A percentile compares a stretch with the other conserved stretches of the same genome.
Conservation (phyloP, 352 stramenopile species). For the Phytophthora chlamydospora region DNA sequence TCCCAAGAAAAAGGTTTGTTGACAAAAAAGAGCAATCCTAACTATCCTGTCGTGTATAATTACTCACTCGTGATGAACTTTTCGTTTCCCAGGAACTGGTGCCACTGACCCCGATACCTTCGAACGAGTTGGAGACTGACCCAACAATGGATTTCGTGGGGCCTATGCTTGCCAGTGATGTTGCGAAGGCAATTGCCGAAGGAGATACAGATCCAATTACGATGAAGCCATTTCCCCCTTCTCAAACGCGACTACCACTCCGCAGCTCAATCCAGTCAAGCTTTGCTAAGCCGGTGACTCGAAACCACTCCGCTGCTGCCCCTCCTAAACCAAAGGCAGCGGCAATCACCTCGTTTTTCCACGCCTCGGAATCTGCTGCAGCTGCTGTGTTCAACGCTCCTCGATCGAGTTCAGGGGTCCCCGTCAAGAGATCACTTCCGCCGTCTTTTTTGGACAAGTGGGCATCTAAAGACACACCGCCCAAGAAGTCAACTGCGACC, state of each 20-base stretch:
- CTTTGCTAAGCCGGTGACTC: background rate
- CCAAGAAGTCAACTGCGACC: background rate
- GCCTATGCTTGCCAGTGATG: constrained; percentile 47
- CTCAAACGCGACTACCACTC: background rate
- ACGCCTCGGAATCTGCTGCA: constrained; percentile 23
- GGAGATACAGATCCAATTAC: constrained; percentile 83
- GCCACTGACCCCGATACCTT: constrained; percentile 62
- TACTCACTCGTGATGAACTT: background rate
- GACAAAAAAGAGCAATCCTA: too few relatives aligned
- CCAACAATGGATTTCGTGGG: constrained; percentile 69
- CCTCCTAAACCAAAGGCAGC: constrained; percentile 10
- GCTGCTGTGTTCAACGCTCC: constrained; percentile 25
- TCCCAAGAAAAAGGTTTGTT: constrained; percentile 50
- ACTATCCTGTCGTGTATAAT: background rate
- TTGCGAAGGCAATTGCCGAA: constrained; percentile 62
- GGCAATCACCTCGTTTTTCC: constrained; percentile 32
- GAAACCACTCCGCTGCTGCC: constrained; percentile 1
- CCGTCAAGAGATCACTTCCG: constrained; percentile 31
- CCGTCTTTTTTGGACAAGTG: constrained; percentile 32
- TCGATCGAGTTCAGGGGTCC: constrained; percentile 11
- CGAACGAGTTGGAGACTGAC: constrained; percentile 34
- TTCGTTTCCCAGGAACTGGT: constrained; percentile 58
- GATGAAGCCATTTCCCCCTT: constrained; percentile 44
- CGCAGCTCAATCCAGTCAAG: constrained; percentile 8
- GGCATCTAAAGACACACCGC: constrained; percentile 11